Base-by-base conservation (phyloP, 2,329 filamentous ascomycete species). In the Coleophoma cylindrospora region DNA sequence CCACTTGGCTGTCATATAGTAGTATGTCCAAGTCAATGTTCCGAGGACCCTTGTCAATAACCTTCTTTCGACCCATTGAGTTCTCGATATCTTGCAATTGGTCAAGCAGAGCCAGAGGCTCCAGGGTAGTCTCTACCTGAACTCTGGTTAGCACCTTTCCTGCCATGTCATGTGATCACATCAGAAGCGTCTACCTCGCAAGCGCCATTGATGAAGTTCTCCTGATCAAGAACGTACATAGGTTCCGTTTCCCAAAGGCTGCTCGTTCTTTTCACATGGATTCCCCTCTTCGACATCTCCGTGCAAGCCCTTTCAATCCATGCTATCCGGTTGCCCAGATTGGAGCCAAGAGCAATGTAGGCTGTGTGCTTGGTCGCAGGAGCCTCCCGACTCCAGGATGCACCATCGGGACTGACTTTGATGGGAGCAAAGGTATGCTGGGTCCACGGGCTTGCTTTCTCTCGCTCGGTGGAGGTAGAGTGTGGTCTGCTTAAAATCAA, bases 21-120 rank as follows among this genome's bases (percentile, higher is more conserved):
- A 97, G 72, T 43, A 99, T 91, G 63, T 99, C 94, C 13, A 99
- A 75, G 63, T 99, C 94, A 54, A 99, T 96, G 63, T 91, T 95
- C 27, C 94, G 81, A 2, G 94, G 94, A 0, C 94, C 94, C 66
- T 99, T 99, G 62, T 96, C 90, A 40, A 97, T 81, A 40, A 89
- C 61, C 68, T 96, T 96, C 54, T 83, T 80, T 50, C 94, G 80
- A 0, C 91, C 91, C 64, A 96, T 80, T 0, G 74, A 73, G 44
- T 80, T 83, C 66, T 99, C 94, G 59, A 99, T 92, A 33, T 79
- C 77, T 65, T 99, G 92, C 1, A 99, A 79, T 52, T 81, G 73
- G 63, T 95, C 84, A 22, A 99, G 73, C 15, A 99, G 77, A 40
- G 83, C 77, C 40, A 92, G 70, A 0, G 94, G 91, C 15, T 79